phyloP scores from a whole-genome alignment of 306 rosid species.

The Corylus heterophylla region DNA sequence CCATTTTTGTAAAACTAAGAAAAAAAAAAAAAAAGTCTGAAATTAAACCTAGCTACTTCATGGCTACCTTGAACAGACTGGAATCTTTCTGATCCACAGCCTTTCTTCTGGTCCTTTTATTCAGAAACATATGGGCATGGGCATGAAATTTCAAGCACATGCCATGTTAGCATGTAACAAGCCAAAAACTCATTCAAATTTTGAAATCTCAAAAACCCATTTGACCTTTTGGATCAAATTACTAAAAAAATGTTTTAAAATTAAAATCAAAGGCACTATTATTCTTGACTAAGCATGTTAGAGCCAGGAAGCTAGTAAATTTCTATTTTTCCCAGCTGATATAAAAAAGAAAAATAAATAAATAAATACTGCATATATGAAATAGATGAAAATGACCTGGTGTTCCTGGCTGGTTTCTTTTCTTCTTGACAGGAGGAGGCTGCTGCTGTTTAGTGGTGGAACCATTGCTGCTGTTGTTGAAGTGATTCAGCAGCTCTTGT shows the following conservation, averaged over 20 bases:
- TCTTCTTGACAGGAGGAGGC: constrained; percentile 60
- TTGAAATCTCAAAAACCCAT: not conserved
- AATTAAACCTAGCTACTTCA: not conserved
- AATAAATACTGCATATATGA: not conserved
- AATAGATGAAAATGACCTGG: constrained; percentile 54
- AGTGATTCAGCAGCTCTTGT: constrained; percentile 43
- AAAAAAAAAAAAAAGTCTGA: not conserved
- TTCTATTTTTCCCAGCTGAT: not conserved
- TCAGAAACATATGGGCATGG: not conserved
- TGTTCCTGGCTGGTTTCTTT: constrained; percentile 85
- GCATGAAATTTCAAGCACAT: not conserved
- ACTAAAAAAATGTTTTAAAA: not conserved
- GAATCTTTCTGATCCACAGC: not conserved
- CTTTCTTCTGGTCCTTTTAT: not conserved
- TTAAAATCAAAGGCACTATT: not conserved
- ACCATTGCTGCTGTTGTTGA: constrained; percentile 53
- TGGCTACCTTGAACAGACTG: not conserved
- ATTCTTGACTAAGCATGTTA: not conserved
- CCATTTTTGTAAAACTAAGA: constrained; percentile 8
- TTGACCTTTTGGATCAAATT: not conserved
- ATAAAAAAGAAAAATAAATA: not conserved
- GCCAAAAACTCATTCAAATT: not conserved
- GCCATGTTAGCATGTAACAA: not conserved
- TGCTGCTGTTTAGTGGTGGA: constrained; percentile 46
- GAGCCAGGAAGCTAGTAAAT: not conserved